Evolutionary conservation across 352 stramenopile species (phyloP), one percentile per base, ranked within the genome.

Genomic region (Globisporangium rhizosaccharum): DNA sequence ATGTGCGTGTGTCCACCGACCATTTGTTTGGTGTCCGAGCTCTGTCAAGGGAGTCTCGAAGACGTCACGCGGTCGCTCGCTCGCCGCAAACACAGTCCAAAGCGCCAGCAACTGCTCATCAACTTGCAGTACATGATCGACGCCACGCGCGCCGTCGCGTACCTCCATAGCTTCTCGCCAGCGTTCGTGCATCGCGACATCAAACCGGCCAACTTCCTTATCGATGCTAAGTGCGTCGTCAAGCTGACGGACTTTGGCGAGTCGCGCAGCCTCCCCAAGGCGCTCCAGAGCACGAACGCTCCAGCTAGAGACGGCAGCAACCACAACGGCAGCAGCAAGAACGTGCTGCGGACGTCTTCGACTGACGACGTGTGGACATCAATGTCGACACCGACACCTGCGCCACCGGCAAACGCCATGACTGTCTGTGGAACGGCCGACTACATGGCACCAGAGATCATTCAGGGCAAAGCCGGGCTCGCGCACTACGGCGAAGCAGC

Each of bases 361-460:
- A 42, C 6, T 8, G 49, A 26, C 15, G 51, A 58, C 6, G 48
- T 56, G 15, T 65, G 55, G 55, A 51, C 39, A 6, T 62, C 48
- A 12, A 52, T 61, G 25, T 46, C 47, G 11, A 62, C 49, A 3
- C 18, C 51, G 8, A 37, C 37, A 7, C 25, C 57, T 7, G 33
- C 8, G 39, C 30, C 59, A 2, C 30, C 47, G 1, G 37, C 23
- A 42, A 61, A 63, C 23, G 61, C 51, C 20, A 89, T 92, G 83
- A 90, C 83, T 18, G 77, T 92, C n/a, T 69, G 71, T 15, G 79
- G 83, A n/a, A 90, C 77, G 6, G 75, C 72, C 23, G 83, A 93
- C 51, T 93, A 91, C 66, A 93, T 93, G 83, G 81, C 83, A 3
- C 83, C 81, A 14, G 83, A 93, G 65, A 33, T 93, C 28, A 93